Evolutionary conservation across 352 stramenopile genomes (phyloP).

Genomic region (Phytophthora melonis): DNA sequence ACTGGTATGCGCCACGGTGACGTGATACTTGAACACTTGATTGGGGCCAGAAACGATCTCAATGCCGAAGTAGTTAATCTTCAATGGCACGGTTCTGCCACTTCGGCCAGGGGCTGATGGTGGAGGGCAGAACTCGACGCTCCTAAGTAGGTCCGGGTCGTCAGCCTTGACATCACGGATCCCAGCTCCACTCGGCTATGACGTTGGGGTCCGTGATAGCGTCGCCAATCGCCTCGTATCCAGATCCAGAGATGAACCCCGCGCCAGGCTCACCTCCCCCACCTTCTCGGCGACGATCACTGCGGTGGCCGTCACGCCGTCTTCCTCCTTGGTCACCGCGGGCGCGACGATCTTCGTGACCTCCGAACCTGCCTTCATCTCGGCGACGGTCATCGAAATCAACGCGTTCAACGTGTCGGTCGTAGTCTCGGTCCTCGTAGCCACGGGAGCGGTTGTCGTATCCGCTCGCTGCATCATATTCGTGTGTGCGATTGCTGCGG

Average conservation of each 20-base stretch:
- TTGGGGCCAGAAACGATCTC: constrained; percentile 38
- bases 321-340: neutral
- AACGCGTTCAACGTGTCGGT: neutral
- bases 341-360: neutral
- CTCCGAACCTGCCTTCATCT: neutral
- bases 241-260: constrained; percentile 25
- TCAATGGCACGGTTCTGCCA: constrained; percentile 39
- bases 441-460: neutral
- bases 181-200: constrained; percentile 39
- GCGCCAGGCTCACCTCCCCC: neutral
- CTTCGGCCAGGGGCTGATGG: constrained; percentile 17
- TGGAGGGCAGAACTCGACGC: constrained; percentile 39
- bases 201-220: constrained; percentile 43
- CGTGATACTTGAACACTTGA: constrained; percentile 69
- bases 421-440: neutral
- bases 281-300: neutral
- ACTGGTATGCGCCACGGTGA: constrained; percentile 40
- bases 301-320: neutral
- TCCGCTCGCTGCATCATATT: neutral
- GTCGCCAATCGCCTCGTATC: constrained; percentile 53
- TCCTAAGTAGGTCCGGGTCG: constrained; percentile 29
- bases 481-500: neutral
- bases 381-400: neutral
- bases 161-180: constrained; percentile 22
- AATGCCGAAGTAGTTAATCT: constrained; percentile 61